A percentile compares a stretch with the other conserved stretches of the same genome.
Conservation (phyloP, 108 stramenopile genomes). For the Cyclotella choctawhatcheeana region DNA sequence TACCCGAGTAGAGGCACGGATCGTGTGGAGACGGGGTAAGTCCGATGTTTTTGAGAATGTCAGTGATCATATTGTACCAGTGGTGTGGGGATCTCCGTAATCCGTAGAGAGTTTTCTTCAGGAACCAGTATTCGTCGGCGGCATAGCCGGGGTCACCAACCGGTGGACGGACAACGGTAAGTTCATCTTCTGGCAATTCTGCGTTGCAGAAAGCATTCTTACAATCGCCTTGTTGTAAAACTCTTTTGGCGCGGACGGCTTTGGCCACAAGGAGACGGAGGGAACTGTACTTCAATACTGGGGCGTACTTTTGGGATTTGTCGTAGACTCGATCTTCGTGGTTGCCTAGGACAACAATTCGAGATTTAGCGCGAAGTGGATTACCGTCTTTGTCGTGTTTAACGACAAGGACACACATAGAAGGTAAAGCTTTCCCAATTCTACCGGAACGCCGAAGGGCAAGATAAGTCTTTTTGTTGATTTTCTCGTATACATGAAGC, state of each 20-base stretch:
- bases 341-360: slow-evolving; percentile 29
- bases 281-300: slow-evolving; percentile 18
- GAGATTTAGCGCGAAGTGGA: slow-evolving; percentile 23
- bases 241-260: slow-evolving; percentile 2
- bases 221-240: slow-evolving; percentile 32
- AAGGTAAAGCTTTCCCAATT: slow-evolving; percentile 14
- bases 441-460: background rate
- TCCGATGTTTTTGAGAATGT: slow-evolving; percentile 11
- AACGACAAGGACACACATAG: slow-evolving; percentile 24
- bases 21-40: slow-evolving; percentile 14
- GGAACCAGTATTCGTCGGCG: slow-evolving; percentile 10
- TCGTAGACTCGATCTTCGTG: slow-evolving; percentile 20
- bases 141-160: background rate
- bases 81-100: slow-evolving; percentile 25
- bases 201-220: slow-evolving; percentile 34
- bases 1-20: slow-evolving; percentile 17
- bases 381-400: slow-evolving; percentile 33
- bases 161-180: background rate
- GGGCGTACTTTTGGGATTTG: slow-evolving; percentile 21
- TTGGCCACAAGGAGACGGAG: slow-evolving; percentile 17
- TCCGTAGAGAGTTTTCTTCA: slow-evolving; percentile 25
- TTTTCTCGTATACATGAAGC: slow-evolving; percentile 1
- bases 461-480: slow-evolving; percentile 10
- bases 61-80: slow-evolving; percentile 24
- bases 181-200: slow-evolving; percentile 11